A percentile compares a stretch with the other conserved stretches of the same genome.
Evolutionary conservation across 108 stramenopile species (phyloP).

Genomic region (Cyclostephanos tholiformis): DNA sequence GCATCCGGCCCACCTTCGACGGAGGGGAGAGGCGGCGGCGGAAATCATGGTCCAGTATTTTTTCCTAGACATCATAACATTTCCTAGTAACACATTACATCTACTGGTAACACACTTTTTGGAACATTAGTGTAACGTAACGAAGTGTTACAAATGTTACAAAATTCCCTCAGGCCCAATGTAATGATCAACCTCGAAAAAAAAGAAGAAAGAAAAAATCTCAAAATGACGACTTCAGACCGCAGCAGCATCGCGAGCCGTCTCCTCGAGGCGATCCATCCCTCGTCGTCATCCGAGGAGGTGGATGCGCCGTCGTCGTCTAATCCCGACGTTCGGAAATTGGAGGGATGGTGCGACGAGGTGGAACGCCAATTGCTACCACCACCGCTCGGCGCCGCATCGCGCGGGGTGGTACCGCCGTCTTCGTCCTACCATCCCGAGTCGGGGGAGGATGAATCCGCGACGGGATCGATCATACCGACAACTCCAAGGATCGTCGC

Average conservation of each 20-base stretch:
- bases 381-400: background rate
- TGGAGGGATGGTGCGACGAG: slow-evolving; percentile 41
- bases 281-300: background rate
- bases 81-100: too few relatives aligned
- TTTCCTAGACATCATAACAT: too few relatives aligned
- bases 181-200: too few relatives aligned
- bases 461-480: background rate
- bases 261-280: background rate
- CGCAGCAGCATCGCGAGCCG: background rate
- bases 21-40: too few relatives aligned
- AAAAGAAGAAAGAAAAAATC: too few relatives aligned
- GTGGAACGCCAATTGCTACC: slow-evolving; percentile 26
- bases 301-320: background rate
- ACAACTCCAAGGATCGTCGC: slow-evolving; percentile 8
- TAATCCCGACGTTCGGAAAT: background rate
- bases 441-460: background rate
- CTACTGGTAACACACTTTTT: too few relatives aligned
- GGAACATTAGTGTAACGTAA: too few relatives aligned
- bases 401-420: background rate
- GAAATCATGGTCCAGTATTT: too few relatives aligned
- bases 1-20: too few relatives aligned
- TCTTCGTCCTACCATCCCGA: background rate
- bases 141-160: too few relatives aligned
- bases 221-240: background rate
- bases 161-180: too few relatives aligned